Percentiles rank a stretch among this genome's conserved stretches.
These are phyloP conservation scores for Coniophora puteana DNA, from an alignment of 1,284 basidiomycete species.

Conservation along the genomic window DNA sequence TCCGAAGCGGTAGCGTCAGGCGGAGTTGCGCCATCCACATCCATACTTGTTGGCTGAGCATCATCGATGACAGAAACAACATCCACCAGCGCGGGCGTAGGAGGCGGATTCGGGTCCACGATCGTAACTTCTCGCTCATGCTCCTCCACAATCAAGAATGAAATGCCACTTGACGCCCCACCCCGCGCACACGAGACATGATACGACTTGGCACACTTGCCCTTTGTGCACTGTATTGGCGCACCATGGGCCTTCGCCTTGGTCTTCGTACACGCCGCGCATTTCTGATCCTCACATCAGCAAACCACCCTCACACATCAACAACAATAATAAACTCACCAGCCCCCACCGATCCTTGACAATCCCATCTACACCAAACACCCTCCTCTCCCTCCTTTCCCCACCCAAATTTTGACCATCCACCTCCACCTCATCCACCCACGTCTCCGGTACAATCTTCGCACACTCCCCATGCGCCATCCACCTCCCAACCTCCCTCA, in stretches of 20 bases:
- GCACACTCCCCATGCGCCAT: conserved; percentile 79
- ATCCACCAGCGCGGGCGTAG: conserved; percentile 5
- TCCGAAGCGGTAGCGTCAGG: conserved; percentile 11
- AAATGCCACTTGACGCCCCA: conserved; percentile 47
- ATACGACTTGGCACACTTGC: conserved; percentile 90
- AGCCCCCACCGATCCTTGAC: conserved; percentile 89
- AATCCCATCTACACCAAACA: conserved; percentile 82
- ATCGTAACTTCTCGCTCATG: conserved; percentile 77
- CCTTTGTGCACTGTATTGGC: conserved; percentile 92
- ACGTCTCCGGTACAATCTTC: conserved; percentile 79
- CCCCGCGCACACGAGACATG: conserved; percentile 88
- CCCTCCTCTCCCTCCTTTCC: conserved; percentile 47
- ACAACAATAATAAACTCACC: conserved; percentile 44
- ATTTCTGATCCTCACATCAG: conserved; percentile 61
- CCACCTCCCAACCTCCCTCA: conserved; percentile 43
- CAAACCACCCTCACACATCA: conserved; percentile 1
- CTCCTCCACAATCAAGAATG: conserved; percentile 60
- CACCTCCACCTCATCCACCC: conserved; percentile 67
- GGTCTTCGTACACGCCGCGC: conserved; percentile 72
- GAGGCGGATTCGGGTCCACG: conserved; percentile 32
- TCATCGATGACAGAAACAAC: conserved; percentile 23
- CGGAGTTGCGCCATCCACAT: conserved; percentile 6
- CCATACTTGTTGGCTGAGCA: conserved; percentile 3
- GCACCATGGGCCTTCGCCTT: conserved; percentile 76
- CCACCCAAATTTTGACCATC: conserved; percentile 26